These are phyloP conservation scores for Scalesia atractyloides DNA, from an alignment of 129 eudicot genomes.

Conservation along the genomic window DNA sequence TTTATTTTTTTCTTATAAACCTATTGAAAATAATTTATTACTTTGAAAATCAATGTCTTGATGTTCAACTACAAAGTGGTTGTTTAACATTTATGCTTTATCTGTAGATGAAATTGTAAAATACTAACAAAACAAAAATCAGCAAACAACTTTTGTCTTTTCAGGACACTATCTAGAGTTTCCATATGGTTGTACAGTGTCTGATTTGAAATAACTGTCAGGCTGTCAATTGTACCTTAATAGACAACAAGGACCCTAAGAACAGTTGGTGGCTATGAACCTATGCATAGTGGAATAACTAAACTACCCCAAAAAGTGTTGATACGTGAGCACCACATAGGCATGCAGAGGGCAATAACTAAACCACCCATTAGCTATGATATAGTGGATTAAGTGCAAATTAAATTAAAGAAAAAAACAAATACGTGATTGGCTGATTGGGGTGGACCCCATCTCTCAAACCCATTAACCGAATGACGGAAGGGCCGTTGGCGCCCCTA, in stretches of 20 bases:
- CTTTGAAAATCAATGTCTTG: neutral
- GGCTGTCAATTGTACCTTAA: conserved; percentile 1
- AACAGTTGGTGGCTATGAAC: neutral
- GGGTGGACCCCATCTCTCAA: too few relatives aligned
- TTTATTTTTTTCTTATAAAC: neutral
- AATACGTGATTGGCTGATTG: too few relatives aligned
- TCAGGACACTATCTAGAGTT: conserved; percentile 15
- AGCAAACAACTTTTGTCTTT: conserved; percentile 20
- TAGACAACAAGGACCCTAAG: conserved; percentile 15
- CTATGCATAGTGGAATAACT: neutral
- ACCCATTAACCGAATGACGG: too few relatives aligned
- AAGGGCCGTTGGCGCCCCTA: too few relatives aligned
- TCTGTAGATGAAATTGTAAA: conserved; percentile 12
- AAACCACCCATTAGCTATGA: too few relatives aligned
- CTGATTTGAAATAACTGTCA: conserved; percentile 6
- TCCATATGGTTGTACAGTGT: conserved; percentile 23
- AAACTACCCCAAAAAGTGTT: too few relatives aligned
- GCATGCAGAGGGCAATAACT: too few relatives aligned
- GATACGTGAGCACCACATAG: too few relatives aligned
- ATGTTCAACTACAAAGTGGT: neutral
- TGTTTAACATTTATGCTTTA: neutral
- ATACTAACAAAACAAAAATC: neutral
- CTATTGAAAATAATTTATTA: neutral
- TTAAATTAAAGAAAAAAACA: too few relatives aligned
- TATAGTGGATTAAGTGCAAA: too few relatives aligned